phyloP scores from a whole-genome alignment of 2,329 filamentous ascomycete species.

The Trichoderma sp. region DNA sequence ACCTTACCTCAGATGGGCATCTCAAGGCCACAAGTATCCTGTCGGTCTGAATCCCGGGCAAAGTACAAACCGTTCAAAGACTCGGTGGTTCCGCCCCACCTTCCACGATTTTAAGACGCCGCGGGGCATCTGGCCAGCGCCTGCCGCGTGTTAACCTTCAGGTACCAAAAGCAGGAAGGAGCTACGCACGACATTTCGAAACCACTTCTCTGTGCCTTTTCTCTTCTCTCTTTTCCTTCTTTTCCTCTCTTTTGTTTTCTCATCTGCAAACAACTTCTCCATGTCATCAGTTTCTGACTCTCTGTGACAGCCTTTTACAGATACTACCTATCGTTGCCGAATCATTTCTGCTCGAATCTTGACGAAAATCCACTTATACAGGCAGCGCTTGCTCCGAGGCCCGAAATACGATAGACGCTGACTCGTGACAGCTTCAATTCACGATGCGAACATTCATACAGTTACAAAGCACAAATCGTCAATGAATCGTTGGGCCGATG shows the following conservation, averaged over 20 bases:
- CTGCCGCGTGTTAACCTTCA: not conserved
- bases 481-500: not conserved
- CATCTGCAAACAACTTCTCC: too few species aligned
- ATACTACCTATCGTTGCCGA: too few species aligned
- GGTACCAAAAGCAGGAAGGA: not conserved
- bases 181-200: not conserved
- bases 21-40: not conserved
- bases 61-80: not conserved
- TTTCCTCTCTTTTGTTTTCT: not conserved
- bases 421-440: not conserved
- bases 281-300: too few species aligned
- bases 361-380: slow-evolving; percentile 7
- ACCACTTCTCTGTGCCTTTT: not conserved
- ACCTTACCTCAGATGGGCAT: not conserved
- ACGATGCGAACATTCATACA: not conserved
- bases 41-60: not conserved
- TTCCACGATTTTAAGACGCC: not conserved
- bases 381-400: not conserved
- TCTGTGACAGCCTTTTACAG: too few species aligned
- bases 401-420: not conserved
- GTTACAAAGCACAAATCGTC: not conserved
- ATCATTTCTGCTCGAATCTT: too few species aligned
- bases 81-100: slow-evolving; percentile 1
- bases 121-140: slow-evolving; percentile 10
- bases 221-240: not conserved